Evolutionary conservation across 2,329 filamentous ascomycete species (phyloP).

Genomic region (Colletotrichum viniferum): DNA sequence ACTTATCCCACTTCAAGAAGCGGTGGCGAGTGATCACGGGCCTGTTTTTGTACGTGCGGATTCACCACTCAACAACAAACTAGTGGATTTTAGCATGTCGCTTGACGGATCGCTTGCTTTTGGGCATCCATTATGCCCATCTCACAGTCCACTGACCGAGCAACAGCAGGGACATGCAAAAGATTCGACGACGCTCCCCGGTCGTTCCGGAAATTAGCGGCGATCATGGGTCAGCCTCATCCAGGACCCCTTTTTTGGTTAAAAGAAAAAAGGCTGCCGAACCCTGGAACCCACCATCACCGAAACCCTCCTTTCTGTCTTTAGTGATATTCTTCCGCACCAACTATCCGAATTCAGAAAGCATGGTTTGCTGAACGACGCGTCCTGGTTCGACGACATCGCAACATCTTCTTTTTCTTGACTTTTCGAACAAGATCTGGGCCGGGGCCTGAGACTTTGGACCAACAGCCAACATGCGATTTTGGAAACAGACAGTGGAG

Average conservation of each 20-base stretch:
- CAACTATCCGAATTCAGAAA: background rate
- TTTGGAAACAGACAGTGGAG: background rate
- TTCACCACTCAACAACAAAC: background rate
- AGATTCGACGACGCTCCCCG: constrained; percentile 4
- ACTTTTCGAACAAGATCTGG: background rate
- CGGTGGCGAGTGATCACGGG: background rate
- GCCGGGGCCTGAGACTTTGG: background rate
- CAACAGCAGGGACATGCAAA: background rate
- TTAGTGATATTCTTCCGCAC: background rate
- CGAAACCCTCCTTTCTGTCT: background rate
- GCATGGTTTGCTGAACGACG: background rate
- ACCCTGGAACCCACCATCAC: background rate
- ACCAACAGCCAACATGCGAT: background rate
- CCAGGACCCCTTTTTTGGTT: background rate
- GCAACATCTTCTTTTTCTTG: background rate
- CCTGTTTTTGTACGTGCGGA: background rate
- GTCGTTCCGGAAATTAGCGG: constrained; percentile 8
- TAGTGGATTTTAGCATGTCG: background rate
- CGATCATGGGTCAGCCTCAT: constrained; percentile 11
- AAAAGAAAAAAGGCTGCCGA: background rate
- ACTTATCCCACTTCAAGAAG: background rate
- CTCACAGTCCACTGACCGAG: background rate
- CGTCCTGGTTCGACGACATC: background rate
- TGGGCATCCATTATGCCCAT: background rate
- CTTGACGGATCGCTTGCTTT: background rate